Evolutionary conservation across 1,284 basidiomycete species (phyloP).

Genomic region (Fomitopsis palustris): DNA sequence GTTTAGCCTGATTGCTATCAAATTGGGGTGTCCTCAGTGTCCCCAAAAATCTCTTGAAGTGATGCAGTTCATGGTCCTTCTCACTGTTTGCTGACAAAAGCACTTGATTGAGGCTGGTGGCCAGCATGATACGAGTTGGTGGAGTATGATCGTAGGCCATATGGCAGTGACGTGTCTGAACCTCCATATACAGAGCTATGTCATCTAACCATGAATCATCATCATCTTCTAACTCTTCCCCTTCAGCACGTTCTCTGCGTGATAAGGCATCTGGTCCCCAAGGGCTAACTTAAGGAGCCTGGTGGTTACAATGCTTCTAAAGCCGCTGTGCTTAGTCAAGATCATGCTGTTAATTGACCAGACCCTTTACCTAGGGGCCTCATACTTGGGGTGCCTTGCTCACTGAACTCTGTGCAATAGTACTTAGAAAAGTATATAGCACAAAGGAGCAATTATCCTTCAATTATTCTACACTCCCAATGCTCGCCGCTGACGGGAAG

Average conservation of each 20-base stretch:
- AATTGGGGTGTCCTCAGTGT: neutral
- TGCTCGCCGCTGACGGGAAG: too few relatives aligned
- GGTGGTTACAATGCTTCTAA: too few relatives aligned
- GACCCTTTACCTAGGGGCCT: too few relatives aligned
- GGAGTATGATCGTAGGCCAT: neutral
- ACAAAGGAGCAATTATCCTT: too few relatives aligned
- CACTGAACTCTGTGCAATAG: too few relatives aligned
- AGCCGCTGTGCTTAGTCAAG: too few relatives aligned
- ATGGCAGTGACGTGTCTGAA: neutral
- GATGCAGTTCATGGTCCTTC: neutral
- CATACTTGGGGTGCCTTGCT: too few relatives aligned
- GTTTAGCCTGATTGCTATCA: neutral
- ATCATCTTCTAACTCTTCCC: neutral
- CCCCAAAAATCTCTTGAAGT: neutral
- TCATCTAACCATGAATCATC: neutral
- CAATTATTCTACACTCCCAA: too few relatives aligned
- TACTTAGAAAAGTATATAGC: too few relatives aligned
- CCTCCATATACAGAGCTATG: neutral
- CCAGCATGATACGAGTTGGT: neutral
- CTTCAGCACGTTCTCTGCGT: neutral
- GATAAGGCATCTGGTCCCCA: slow-evolving; percentile 13
- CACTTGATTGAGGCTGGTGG: neutral
- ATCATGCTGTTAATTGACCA: too few relatives aligned
- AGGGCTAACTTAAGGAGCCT: too few relatives aligned
- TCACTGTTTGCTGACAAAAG: neutral